Conservation (phyloP, 306 rosid genomes). For the Trifolium subterraneum region DNA sequence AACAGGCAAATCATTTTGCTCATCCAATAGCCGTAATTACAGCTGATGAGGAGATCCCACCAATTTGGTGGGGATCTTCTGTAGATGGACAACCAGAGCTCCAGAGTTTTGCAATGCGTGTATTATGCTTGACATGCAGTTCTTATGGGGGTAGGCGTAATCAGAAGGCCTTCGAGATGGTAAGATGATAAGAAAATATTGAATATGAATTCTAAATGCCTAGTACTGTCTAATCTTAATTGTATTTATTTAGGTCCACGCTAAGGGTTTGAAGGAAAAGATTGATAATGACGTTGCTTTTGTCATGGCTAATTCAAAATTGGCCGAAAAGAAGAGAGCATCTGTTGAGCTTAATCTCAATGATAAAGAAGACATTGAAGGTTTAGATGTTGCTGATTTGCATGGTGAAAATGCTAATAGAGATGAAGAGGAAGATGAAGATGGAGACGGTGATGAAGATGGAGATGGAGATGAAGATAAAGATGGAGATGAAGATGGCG, state of each 20-base stretch:
- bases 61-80: background rate
- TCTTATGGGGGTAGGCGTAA: background rate
- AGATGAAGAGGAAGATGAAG: too few relatives aligned
- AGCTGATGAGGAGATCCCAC: background rate
- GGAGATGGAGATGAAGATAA: too few relatives aligned
- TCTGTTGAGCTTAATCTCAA: background rate
- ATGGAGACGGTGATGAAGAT: too few relatives aligned
- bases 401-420: too few relatives aligned
- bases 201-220: background rate
- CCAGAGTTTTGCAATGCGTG: background rate
- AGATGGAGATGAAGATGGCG: too few relatives aligned
- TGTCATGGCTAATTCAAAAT: slow-evolving; percentile 5
- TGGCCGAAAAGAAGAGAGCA: background rate
- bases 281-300: background rate
- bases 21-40: background rate
- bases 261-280: background rate
- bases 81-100: background rate
- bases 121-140: background rate
- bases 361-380: background rate
- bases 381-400: background rate
- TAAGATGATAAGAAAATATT: background rate
- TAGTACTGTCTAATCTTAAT: background rate
- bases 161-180: background rate
- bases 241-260: background rate
- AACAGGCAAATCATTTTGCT: background rate